A percentile compares a stretch with the other conserved stretches of the same genome.
These are phyloP conservation scores for Herpetospermum pedunculosum DNA, from an alignment of 306 rosid genomes.

Conservation along the genomic window DNA sequence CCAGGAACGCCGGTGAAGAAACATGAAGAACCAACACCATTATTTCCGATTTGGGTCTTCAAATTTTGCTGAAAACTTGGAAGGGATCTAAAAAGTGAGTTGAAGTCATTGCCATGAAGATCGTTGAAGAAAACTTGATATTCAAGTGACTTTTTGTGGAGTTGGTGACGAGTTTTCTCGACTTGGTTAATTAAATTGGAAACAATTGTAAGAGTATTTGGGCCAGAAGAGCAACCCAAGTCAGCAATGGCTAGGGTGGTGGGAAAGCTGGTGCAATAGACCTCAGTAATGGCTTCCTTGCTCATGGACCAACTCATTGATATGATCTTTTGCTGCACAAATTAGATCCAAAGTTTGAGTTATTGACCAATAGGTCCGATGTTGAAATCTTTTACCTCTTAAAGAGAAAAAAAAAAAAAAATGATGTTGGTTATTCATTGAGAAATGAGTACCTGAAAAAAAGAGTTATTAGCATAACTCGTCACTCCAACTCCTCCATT, in stretches of 20 bases:
- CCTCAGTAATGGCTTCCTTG: slow-evolving; percentile 32
- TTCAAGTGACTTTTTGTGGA: slow-evolving; percentile 15
- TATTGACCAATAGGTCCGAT: no score
- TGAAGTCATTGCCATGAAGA: slow-evolving; percentile 45
- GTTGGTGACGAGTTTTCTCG: slow-evolving; percentile 18
- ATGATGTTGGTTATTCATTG: neutral
- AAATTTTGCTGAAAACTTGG: slow-evolving; percentile 20
- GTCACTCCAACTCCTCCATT: neutral
- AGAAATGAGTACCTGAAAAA: neutral
- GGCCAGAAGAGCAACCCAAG: slow-evolving; percentile 51
- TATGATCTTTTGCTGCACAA: slow-evolving; percentile 29
- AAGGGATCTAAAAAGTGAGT: slow-evolving; percentile 28
- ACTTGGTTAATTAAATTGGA: no score
- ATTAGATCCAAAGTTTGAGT: no score
- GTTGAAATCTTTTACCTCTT: no score
- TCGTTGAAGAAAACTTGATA: slow-evolving; percentile 32
- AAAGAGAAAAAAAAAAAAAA: no score
- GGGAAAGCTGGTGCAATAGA: slow-evolving; percentile 11
- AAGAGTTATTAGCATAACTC: neutral
- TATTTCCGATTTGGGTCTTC: slow-evolving; percentile 7
- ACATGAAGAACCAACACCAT: slow-evolving; percentile 19
- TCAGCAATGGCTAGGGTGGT: slow-evolving; percentile 28
- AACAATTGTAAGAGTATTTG: slow-evolving; percentile 31
- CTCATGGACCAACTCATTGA: slow-evolving; percentile 26
- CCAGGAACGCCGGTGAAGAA: slow-evolving; percentile 39